These are phyloP conservation scores for Entomortierella parvispora DNA, from an alignment of 192 early-diverging fungal genomes.

Conservation along the genomic window DNA sequence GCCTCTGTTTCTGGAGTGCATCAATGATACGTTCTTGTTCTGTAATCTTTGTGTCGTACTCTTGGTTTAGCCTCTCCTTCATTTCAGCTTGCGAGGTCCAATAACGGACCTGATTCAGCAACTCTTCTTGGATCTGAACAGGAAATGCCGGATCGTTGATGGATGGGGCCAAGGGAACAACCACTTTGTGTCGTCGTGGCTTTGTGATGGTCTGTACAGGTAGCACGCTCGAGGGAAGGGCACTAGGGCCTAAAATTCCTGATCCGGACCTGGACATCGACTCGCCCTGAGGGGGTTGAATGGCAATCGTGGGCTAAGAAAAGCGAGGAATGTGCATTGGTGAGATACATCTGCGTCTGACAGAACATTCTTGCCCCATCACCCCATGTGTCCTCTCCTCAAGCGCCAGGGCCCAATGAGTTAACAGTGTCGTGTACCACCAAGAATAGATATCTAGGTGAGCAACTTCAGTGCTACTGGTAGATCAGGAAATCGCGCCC, in stretches of 20 bases:
- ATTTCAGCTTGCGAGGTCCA: conserved; percentile 49
- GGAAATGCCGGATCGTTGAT: conserved; percentile 39
- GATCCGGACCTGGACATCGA: conserved; percentile 16
- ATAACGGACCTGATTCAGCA: conserved; percentile 48
- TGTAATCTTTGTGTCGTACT: conserved; percentile 61
- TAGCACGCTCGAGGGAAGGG: conserved; percentile 22
- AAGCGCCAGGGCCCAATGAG: too few species aligned
- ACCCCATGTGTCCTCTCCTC: too few species aligned
- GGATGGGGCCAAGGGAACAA: conserved; percentile 16
- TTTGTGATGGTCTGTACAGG: conserved; percentile 38
- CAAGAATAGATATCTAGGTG: too few species aligned
- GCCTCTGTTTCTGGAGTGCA: conserved; percentile 56
- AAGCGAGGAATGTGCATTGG: too few species aligned
- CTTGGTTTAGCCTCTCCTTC: conserved; percentile 50
- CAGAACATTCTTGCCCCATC: too few species aligned
- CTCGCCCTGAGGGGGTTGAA: conserved; percentile 6
- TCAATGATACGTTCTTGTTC: conserved; percentile 65
- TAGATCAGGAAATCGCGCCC: neutral
- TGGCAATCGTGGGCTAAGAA: conserved; percentile 11
- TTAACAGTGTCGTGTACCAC: too few species aligned
- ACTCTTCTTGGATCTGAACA: conserved; percentile 46
- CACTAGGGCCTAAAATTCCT: conserved; percentile 21
- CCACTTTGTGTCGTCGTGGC: conserved; percentile 45
- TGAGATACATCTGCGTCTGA: too few species aligned
- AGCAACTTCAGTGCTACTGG: neutral